A percentile compares a stretch with the other conserved stretches of the same genome.
Conservation (phyloP, 768 basidiomycete genomes). For the Russula vinacea region DNA sequence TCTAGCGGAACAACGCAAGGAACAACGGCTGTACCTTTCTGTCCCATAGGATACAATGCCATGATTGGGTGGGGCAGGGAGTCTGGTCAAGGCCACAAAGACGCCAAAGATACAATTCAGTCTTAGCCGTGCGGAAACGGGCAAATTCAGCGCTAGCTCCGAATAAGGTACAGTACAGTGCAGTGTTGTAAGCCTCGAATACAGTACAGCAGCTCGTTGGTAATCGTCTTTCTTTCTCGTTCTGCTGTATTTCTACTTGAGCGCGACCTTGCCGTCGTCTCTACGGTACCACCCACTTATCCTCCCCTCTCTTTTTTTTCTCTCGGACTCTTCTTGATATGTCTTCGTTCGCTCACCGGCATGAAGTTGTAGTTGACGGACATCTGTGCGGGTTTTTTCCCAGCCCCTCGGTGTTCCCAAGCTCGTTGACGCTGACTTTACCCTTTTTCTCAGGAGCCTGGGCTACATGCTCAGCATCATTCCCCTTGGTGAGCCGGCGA, state of each 20-base stretch:
- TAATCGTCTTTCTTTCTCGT: background rate
- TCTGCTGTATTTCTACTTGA: background rate
- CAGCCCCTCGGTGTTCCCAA: background rate
- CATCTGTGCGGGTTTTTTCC: background rate
- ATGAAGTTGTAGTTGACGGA: background rate
- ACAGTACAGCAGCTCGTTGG: too few relatives aligned
- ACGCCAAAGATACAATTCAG: too few relatives aligned
- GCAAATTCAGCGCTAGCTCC: too few relatives aligned
- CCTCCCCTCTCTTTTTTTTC: background rate
- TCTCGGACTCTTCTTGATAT: background rate
- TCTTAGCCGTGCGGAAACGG: too few relatives aligned
- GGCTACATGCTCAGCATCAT: background rate
- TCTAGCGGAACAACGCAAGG: too few relatives aligned
- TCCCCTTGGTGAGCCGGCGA: background rate
- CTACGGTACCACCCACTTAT: background rate
- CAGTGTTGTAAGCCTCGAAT: too few relatives aligned
- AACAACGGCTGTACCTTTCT: too few relatives aligned
- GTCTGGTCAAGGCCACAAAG: too few relatives aligned
- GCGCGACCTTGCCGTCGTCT: background rate
- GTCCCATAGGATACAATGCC: too few relatives aligned
- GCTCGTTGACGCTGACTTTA: background rate
- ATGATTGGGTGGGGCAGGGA: too few relatives aligned
- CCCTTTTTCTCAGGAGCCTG: background rate
- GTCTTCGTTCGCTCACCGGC: background rate
- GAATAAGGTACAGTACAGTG: too few relatives aligned